Evolutionary conservation across 2,329 filamentous ascomycete species (phyloP).

Genomic region (Harringtonia aguacate): DNA sequence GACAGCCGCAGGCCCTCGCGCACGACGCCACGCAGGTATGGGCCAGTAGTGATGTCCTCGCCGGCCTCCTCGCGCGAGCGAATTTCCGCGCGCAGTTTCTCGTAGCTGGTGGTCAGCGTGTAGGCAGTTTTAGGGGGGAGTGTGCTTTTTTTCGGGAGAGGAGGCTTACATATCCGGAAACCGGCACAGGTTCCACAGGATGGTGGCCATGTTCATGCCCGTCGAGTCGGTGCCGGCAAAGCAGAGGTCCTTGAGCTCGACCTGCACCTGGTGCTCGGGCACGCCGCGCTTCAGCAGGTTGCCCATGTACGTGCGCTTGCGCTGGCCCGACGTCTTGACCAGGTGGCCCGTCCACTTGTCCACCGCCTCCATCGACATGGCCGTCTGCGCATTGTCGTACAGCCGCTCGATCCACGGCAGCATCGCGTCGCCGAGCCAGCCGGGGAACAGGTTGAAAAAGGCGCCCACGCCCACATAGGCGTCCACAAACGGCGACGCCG

Average conservation of each 20-base stretch:
- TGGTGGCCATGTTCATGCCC: constrained; percentile 8
- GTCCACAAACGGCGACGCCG: constrained; percentile 10
- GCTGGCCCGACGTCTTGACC: not conserved
- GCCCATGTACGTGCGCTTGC: constrained; percentile 6
- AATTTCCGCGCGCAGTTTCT: not conserved
- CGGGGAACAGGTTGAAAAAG: constrained; percentile 7
- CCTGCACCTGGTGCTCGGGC: constrained; percentile 1
- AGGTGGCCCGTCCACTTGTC: constrained; percentile 4
- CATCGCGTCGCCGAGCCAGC: constrained; percentile 5
- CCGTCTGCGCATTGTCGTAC: not conserved
- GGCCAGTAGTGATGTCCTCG: not conserved
- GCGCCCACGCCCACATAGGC: constrained; percentile 9
- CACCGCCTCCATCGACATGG: constrained; percentile 2
- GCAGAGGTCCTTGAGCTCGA: constrained; percentile 9
- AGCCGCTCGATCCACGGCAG: constrained; percentile 5
- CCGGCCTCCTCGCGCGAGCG: not conserved
- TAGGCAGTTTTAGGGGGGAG: not conserved
- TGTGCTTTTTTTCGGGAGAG: too few relatives aligned
- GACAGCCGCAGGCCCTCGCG: constrained; percentile 11
- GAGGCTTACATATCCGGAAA: not conserved
- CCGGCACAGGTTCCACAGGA: constrained; percentile 5
- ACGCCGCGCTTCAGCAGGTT: not conserved
- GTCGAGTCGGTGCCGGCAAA: constrained; percentile 10
- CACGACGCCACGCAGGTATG: constrained; percentile 10
- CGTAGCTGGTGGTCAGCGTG: not conserved